Evolutionary conservation across 2,329 filamentous ascomycete genomes (phyloP).

Genomic region (Mariannaea sp.): DNA sequence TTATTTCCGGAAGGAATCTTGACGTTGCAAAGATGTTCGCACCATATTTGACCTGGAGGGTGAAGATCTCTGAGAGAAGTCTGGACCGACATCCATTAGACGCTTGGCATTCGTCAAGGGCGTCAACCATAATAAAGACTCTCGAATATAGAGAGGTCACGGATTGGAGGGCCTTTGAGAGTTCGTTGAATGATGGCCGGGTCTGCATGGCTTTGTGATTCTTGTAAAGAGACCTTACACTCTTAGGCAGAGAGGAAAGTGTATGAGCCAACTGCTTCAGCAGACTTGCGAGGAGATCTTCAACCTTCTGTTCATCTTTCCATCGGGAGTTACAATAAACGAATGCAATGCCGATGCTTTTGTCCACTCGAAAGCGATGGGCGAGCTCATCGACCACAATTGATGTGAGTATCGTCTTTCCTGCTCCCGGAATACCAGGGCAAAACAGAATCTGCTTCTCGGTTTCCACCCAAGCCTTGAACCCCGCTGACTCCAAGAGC

Average conservation of each 20-base stretch:
- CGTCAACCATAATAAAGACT: conserved; percentile 8
- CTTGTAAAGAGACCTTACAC: conserved; percentile 1
- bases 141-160: conserved; percentile 4
- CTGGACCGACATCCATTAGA: neutral
- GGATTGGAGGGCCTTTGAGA: neutral
- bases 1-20: neutral
- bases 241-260: neutral
- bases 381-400: conserved; percentile 3
- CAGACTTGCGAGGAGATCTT: neutral
- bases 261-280: conserved; percentile 11
- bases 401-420: conserved; percentile 8
- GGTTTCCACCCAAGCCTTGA: neutral
- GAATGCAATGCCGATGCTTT: conserved; percentile 1
- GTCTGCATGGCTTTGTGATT: conserved; percentile 4
- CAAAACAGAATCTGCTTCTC: conserved; percentile 4
- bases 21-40: conserved; percentile 2
- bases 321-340: conserved; percentile 3
- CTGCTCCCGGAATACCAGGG: conserved; percentile 8
- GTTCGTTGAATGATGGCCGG: neutral
- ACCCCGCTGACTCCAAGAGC: neutral
- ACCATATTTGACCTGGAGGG: neutral
- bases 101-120: conserved; percentile 9
- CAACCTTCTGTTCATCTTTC: neutral
- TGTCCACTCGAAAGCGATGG: neutral
- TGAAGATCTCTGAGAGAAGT: neutral